Percentiles rank a stretch among this genome's conserved stretches.
Conservation (phyloP, 805 yeast genomes). For the Scheffersomyces spartinae region DNA sequence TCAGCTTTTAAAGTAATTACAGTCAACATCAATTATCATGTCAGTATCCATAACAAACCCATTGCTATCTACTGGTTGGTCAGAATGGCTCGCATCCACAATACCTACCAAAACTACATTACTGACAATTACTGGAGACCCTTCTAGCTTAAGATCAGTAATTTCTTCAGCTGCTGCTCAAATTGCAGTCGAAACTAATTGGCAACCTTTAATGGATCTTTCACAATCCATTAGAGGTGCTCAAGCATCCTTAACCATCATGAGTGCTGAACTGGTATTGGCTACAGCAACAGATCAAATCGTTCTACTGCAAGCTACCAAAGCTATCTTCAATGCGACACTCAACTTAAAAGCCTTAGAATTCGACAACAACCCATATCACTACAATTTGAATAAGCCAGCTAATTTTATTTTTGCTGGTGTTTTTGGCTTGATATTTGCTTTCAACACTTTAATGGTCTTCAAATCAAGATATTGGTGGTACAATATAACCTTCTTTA, state of each 20-base stretch:
- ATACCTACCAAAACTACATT: too few relatives aligned
- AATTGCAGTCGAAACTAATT: constrained; percentile 12
- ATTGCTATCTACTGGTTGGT: too few relatives aligned
- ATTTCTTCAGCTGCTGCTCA: constrained; percentile 5
- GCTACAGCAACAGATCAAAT: constrained; percentile 20
- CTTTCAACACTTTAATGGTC: constrained; percentile 31
- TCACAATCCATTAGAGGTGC: constrained; percentile 17
- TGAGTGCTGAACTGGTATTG: constrained; percentile 13
- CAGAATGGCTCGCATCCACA: too few relatives aligned
- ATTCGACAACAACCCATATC: constrained; percentile 12
- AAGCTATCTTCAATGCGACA: constrained; percentile 11
- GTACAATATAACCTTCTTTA: constrained; percentile 46
- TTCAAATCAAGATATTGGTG: constrained; percentile 46
- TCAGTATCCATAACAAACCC: too few relatives aligned
- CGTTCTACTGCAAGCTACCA: constrained; percentile 8
- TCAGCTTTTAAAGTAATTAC: too few relatives aligned
- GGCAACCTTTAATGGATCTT: constrained; percentile 6
- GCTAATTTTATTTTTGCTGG: constrained; percentile 50
- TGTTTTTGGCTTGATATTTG: constrained; percentile 38
- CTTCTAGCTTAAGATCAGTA: too few relatives aligned
- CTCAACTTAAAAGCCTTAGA: constrained; percentile 9
- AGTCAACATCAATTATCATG: too few relatives aligned
- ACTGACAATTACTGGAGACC: too few relatives aligned
- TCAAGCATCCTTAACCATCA: constrained; percentile 18
- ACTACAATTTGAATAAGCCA: constrained; percentile 35